Evolutionary conservation across 495 filamentous ascomycete species (phyloP), one percentile per base, ranked within the genome.

Genomic region (Tuber melanosporum): DNA sequence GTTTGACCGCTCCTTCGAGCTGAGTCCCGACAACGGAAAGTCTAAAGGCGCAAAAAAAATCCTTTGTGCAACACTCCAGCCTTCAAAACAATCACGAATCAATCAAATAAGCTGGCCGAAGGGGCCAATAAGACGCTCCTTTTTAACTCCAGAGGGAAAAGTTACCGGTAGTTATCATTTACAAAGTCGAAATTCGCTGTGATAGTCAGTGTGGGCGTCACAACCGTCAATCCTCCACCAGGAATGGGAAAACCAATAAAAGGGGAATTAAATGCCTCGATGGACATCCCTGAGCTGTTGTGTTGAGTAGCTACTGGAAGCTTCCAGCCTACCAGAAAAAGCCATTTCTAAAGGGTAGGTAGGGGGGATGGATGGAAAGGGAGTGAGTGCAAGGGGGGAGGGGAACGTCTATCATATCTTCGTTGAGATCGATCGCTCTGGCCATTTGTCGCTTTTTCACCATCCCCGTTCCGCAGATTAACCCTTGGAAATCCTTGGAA

Each of bases 51-150:
- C 57, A 66, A 66, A 66, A 62, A 66, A 36, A 32, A 32, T 66
- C 57, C 32, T 57, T 26, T 32, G 57, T 66, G 57, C 57, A 66
- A 66, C 57, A 66, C 57, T 66, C 12, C 57, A 66, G 57, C 57
- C 57, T 66, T 66, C 26, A 36, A 36, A 15, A 17, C 26, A 15
- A 36, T 66, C 26, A 66, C 26, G 26, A 66, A 17, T 66, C 26
- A 66, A 66, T 66, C 57, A 7, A 66, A 66, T 66, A 36, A 26
- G 26, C 57, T 36, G 17, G 57, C 0, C 32, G 1, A 36, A 15
- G 36, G 57, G 57, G 12, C 57, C 57, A 66, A 36, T 66, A 36
- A 26, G 26, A 19, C 14, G 12, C n/a, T 66, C 32, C 32, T 32
- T 32, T 32, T 36, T 36, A 7, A 1, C 14, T 7, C 26, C 57